These are phyloP conservation scores for Saccharomyces paradoxus DNA, from an alignment of 805 yeast genomes.

Conservation along the genomic window DNA sequence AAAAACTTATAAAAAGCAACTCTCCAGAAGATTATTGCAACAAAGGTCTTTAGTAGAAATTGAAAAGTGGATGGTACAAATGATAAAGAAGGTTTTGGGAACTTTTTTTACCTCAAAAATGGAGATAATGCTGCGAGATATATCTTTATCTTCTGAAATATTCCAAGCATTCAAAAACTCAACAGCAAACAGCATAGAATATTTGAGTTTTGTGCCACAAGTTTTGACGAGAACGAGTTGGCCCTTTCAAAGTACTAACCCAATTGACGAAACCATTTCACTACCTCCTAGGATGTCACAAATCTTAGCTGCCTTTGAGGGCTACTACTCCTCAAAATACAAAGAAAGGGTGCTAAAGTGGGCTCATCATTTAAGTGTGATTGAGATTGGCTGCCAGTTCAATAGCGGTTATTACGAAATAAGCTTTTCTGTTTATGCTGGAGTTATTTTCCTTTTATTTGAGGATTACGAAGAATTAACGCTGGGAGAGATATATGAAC, in stretches of 20 bases:
- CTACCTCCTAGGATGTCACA: slow-evolving; percentile 39
- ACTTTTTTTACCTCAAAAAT: slow-evolving; percentile 68
- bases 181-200: slow-evolving; percentile 6
- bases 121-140: slow-evolving; percentile 82
- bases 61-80: slow-evolving; percentile 60
- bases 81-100: slow-evolving; percentile 70
- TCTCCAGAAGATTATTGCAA: slow-evolving; percentile 68
- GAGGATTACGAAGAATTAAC: slow-evolving; percentile 48
- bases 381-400: slow-evolving; percentile 67
- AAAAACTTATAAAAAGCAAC: slow-evolving; percentile 72
- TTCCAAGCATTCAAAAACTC: slow-evolving; percentile 4
- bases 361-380: slow-evolving; percentile 79
- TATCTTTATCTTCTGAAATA: slow-evolving; percentile 46
- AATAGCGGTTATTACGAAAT: slow-evolving; percentile 66
- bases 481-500: slow-evolving; percentile 50
- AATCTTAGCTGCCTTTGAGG: slow-evolving; percentile 40
- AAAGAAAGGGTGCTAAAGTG: slow-evolving; percentile 58
- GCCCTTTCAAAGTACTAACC: slow-evolving; percentile 46
- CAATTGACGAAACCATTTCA: slow-evolving; percentile 26
- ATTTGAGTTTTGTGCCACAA: slow-evolving; percentile 36
- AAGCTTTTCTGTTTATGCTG: slow-evolving; percentile 73
- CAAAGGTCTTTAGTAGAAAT: slow-evolving; percentile 45
- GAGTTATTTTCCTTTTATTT: slow-evolving; percentile 69
- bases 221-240: slow-evolving; percentile 57
- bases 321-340: slow-evolving; percentile 43